Evolutionary conservation across 2,329 filamentous ascomycete species (phyloP), one percentile per base, ranked within the genome.

Genomic region (Bipolaris cookei): DNA sequence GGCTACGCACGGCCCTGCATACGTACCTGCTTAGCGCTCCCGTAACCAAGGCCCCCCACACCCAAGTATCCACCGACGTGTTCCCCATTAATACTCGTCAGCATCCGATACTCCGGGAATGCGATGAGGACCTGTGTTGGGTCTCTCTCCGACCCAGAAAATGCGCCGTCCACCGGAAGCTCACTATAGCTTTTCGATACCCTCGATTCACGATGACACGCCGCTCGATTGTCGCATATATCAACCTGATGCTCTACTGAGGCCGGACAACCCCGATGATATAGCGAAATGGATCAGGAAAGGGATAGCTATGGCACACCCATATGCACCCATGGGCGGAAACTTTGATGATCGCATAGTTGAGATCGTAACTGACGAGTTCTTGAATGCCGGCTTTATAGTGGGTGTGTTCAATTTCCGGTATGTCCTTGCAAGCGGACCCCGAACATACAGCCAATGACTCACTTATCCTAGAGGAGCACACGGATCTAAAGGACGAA

Each of bases 371-470:
- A 86, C 85, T 0, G 79, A 80, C 1, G 77, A 88, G 56, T 80
- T 96, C 43, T 75, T 96, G n/a, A 79, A 83, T 4, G 78, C 82
- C 50, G 91, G 90, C 1, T 96, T 86, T 68, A 74, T 96, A 1
- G 89, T 97, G 2, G 88, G 84, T 6, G 96, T 92, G 0, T 97
- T 98, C 77, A 97, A 98, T 71, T 97, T 98, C 74, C 85, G 93
- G 90, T 93, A 79, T 50, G 76, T 32, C 4, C 4, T 30, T 11
- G 20, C 37, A 2, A 3, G 21, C 4, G 6, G 16, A 2, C 16
- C 7, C 16, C 35, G 0, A 6, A 10, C 16, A 10, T 30, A 30
- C 3, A 16, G 30, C 2, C 11, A 21, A 3, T 1, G 14, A 46
- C 23, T 67, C 38, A 65, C 38, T 4, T n/a, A 4, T 13, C 3